Evolutionary conservation across 345 rosid genomes (phyloP).

Genomic region (Citrus australasica): DNA sequence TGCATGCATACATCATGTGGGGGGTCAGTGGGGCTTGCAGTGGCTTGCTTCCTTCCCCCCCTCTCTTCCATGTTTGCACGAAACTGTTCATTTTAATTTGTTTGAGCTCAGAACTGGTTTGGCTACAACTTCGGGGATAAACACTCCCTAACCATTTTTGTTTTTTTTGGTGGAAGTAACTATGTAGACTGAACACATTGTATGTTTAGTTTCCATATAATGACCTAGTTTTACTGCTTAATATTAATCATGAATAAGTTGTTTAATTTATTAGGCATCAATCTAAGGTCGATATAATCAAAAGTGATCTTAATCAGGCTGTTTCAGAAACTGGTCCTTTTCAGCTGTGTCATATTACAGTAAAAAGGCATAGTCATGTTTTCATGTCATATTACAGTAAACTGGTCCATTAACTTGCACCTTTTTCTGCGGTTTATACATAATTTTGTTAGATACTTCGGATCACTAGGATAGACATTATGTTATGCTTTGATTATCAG

Average conservation of each 20-base stretch:
- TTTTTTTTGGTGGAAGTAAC: neutral
- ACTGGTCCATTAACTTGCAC: neutral
- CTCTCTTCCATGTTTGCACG: neutral
- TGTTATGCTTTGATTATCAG: conserved; percentile 33
- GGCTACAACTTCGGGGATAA: neutral
- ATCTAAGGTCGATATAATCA: neutral
- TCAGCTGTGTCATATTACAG: neutral
- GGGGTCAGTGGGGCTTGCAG: neutral
- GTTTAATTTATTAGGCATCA: neutral
- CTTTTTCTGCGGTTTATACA: neutral
- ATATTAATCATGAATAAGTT: neutral
- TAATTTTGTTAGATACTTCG: neutral
- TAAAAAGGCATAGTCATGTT: neutral
- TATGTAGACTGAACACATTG: neutral
- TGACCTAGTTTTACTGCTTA: neutral
- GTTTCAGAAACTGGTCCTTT: neutral
- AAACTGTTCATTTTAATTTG: neutral
- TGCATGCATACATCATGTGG: too few species aligned
- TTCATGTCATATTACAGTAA: neutral
- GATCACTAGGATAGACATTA: neutral
- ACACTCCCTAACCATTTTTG: neutral
- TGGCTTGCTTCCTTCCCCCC: neutral
- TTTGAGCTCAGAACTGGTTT: neutral
- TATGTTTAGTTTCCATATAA: neutral
- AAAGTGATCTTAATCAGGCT: neutral